A percentile compares a stretch with the other conserved stretches of the same genome.
phyloP scores from a whole-genome alignment of 306 rosid genomes.

The Pterocarpus macrocarpus region DNA sequence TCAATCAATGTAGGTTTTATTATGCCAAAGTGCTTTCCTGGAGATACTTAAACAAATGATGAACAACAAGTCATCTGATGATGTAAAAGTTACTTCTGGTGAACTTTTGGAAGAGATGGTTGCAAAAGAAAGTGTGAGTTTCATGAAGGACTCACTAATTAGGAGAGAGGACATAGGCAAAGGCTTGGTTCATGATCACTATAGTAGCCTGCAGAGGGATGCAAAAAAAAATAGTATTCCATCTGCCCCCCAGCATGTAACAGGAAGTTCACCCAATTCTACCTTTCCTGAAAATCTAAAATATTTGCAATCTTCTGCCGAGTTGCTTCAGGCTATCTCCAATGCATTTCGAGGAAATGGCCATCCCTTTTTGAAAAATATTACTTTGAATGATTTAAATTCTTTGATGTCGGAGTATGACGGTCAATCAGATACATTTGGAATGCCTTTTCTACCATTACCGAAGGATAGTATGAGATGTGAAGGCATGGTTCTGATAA shows the following conservation, averaged over 20 bases:
- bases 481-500: conserved; percentile 96
- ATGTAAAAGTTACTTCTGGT: conserved; percentile 50
- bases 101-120: conserved; percentile 62
- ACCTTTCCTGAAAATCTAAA: conserved; percentile 66
- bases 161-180: conserved; percentile 67
- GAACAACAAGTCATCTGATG: conserved; percentile 63
- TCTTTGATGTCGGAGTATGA: conserved; percentile 88
- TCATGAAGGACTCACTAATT: conserved; percentile 56
- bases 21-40: conserved; percentile 89
- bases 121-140: conserved; percentile 65
- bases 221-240: conserved; percentile 64
- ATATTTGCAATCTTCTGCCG: conserved; percentile 76
- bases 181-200: conserved; percentile 66
- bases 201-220: conserved; percentile 75
- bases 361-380: conserved; percentile 83
- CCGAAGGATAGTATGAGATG: conserved; percentile 89
- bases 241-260: conserved; percentile 57
- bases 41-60: conserved; percentile 95
- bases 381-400: conserved; percentile 77
- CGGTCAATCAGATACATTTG: conserved; percentile 91
- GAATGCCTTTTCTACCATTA: conserved; percentile 75
- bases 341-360: conserved; percentile 83
- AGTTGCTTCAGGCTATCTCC: conserved; percentile 82
- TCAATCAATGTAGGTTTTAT: conserved; percentile 66
- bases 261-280: conserved; percentile 58